A percentile compares a stretch with the other conserved stretches of the same genome.
phyloP scores from a whole-genome alignment of 148 eudicot species.

The Cornus florida region DNA sequence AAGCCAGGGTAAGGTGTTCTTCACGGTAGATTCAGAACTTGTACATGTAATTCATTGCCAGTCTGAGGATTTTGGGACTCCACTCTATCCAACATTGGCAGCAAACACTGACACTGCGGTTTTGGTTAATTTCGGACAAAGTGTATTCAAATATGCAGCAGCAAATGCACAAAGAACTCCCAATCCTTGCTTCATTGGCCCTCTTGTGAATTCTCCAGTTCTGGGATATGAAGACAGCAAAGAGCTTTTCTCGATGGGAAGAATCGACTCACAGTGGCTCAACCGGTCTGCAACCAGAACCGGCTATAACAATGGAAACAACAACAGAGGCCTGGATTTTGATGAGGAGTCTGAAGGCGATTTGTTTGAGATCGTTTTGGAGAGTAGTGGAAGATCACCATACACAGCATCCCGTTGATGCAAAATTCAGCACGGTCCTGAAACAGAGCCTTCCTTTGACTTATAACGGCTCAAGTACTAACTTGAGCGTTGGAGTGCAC shows the following conservation, averaged over 20 bases:
- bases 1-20: constrained; percentile 60
- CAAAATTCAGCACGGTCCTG: too few species aligned
- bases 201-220: constrained; percentile 34
- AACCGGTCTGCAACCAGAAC: constrained; percentile 33
- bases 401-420: constrained; percentile 10
- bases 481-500: too few species aligned
- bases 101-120: constrained; percentile 48
- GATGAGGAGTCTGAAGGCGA: constrained; percentile 72
- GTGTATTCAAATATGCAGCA: constrained; percentile 49
- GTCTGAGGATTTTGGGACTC: constrained; percentile 61
- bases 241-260: constrained; percentile 91
- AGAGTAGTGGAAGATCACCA: constrained; percentile 45
- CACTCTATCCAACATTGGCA: constrained; percentile 73
- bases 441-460: too few species aligned
- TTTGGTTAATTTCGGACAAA: constrained; percentile 79
- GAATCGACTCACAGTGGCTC: constrained; percentile 68
- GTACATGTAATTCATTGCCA: constrained; percentile 69
- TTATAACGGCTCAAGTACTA: too few species aligned
- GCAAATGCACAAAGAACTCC: constrained; percentile 67
- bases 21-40: constrained; percentile 70
- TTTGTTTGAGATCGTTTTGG: constrained; percentile 77
- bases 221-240: constrained; percentile 69
- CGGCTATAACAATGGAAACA: constrained; percentile 18
- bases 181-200: constrained; percentile 77
- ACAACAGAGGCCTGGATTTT: constrained; percentile 27